Conservation (phyloP, 1,284 basidiomycete genomes). For the Ganoderma meredithae region DNA sequence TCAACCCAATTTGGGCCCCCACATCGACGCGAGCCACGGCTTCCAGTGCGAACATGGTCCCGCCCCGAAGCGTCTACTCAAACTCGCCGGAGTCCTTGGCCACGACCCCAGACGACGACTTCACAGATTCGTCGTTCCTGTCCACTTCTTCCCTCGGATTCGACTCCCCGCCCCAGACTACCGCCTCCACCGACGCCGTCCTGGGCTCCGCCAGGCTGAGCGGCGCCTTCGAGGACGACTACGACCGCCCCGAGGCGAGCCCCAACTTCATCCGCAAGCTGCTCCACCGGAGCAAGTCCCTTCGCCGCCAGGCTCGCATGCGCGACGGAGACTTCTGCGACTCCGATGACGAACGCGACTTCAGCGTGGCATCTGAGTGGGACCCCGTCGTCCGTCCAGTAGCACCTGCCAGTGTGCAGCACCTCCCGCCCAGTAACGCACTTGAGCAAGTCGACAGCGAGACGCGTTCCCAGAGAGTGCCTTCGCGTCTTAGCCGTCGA, state of each 20-base stretch:
- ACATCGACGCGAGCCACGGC: too few relatives aligned
- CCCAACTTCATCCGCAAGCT: conserved; percentile 18
- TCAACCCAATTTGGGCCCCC: conserved; percentile 5
- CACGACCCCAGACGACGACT: conserved; percentile 12
- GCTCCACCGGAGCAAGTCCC: conserved; percentile 13
- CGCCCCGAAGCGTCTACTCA: not conserved
- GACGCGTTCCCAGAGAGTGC: not conserved
- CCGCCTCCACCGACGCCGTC: conserved; percentile 21
- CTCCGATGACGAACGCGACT: conserved; percentile 18
- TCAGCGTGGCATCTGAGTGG: conserved; percentile 7
- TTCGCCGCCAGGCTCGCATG: conserved; percentile 22
- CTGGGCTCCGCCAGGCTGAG: conserved; percentile 21
- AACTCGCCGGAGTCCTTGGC: conserved; percentile 17
- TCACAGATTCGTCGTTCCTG: conserved; percentile 15
- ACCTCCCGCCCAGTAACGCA: not conserved
- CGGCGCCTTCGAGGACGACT: conserved; percentile 23
- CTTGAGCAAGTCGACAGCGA: not conserved
- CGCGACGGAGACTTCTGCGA: conserved; percentile 25
- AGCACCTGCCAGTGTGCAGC: not conserved
- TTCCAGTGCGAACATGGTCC: not conserved
- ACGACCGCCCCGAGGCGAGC: conserved; percentile 19
- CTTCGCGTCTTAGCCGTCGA: conserved; percentile 27
- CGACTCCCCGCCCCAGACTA: conserved; percentile 22
- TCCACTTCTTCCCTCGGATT: conserved; percentile 4
- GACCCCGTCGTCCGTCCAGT: not conserved